Base-by-base conservation (phyloP, 192 early-diverging fungal species). In the Chytriomyces sp. region DNA sequence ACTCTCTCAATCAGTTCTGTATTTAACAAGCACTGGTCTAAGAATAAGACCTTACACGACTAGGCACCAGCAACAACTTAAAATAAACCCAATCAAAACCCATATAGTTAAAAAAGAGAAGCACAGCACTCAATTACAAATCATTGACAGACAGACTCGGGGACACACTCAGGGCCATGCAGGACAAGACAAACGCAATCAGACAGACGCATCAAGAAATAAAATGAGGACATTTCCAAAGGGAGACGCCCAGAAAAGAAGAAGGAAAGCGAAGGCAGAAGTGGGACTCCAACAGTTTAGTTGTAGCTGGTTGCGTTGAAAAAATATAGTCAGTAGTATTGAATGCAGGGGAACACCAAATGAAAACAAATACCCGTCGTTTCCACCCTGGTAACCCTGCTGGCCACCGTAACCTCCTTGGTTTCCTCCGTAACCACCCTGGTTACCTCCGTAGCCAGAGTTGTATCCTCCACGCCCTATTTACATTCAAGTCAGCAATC, bases 391-490 rank as follows among this genome's bases (percentile, higher is more conserved):
- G 59, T 68, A 68, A 61, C 76, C 65, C 11, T 43, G 72, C 43
- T n/a, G 13, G 64, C 57, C 71, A 35, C 77, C 77, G 35, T 71
- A 60, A 45, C 75, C 75, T n/a, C 75, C 61, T 16, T 35, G 59
- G 62, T 76, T 76, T 35, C 76, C 80, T 10, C 80, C 80, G 64
- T 68, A 61, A 53, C 76, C 77, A 82, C 77, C 64, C 28, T 46
- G 9, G 57, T 62, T 45, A 45, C 62, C 63, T 11, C 67, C 47
- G 26, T 46, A 49, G 62, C 73, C 61, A 50, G 64, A 8, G 23
- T 69, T 16, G 72, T 47, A 63, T 11, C 62, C 26, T 64, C 62
- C 61, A 59, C 60, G 50, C 24, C 43, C 73, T 26, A 70, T 24
- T 9, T 0, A 60, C 7, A 16, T 16, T 9, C 5, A 50, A 43